Base-by-base conservation (phyloP, 2,329 filamentous ascomycete species). In the Xylaria digitata region DNA sequence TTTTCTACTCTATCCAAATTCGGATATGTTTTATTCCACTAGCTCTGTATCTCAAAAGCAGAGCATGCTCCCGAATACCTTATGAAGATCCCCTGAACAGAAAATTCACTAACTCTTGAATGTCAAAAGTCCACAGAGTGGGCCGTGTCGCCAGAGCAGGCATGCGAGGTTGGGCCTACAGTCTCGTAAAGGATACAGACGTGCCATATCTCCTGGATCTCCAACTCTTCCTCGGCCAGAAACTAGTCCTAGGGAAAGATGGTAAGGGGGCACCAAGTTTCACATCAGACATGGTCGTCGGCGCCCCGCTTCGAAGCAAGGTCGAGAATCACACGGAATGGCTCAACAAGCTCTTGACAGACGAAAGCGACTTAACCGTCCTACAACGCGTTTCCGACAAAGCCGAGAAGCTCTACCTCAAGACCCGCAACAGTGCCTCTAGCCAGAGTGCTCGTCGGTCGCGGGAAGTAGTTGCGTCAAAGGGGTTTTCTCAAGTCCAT, bases 141-240 rank as follows among this genome's bases (percentile, higher is more conserved):
- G 96, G 96, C 74, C 90, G 96, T 81, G 99, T 96, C 30, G 96
- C 96, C 46, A 89, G 96, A 86, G 96, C 96, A 50, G 96, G 95
- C 15, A 90, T 93, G 74, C 89, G 91, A 71, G 96, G 96, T 69
- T 98, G 96, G 96, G 92, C 91, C 81, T 99, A 97, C 81, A 97
- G 93, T 82, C 85, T 99, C 23, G 90, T 98, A 30, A 87, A 93
- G 65, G 92, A 96, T 71, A 88, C 91, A 1, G 96, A 99, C 79
- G 89, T 92, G 6, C 94, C 96, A 0, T 99, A 99, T 77, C 84
- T 99, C 3, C 83, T 99, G 5, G 96, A 99, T 79, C 83, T 99
- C 61, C 96, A 99, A 78, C 86, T 99, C 0, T 99, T 99, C 80
- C 86, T 99, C 0, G 92, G 93, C n/a, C 91, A 92, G 75, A 91